Evolutionary conservation across 2,329 filamentous ascomycete species (phyloP).

Genomic region (Aphanocladium album): DNA sequence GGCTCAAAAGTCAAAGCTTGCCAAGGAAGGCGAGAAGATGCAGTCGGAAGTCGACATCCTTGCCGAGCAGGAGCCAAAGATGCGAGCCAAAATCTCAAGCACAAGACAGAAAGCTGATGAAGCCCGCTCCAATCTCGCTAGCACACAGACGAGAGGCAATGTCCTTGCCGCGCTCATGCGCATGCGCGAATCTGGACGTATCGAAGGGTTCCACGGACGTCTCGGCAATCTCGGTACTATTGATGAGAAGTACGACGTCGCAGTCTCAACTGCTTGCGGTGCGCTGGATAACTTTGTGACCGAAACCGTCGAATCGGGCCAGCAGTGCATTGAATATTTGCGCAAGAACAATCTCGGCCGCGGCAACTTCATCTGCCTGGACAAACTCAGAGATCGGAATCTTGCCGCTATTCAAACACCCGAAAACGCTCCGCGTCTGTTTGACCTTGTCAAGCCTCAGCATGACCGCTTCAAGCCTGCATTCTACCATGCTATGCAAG

Average conservation of each 20-base stretch:
- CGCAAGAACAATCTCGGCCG: slow-evolving; percentile 95
- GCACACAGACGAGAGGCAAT: slow-evolving; percentile 87
- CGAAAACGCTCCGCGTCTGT: slow-evolving; percentile 85
- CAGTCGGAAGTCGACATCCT: slow-evolving; percentile 70
- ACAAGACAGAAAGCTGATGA: slow-evolving; percentile 94
- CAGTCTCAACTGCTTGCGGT: slow-evolving; percentile 95
- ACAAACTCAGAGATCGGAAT: slow-evolving; percentile 76
- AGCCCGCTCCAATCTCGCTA: slow-evolving; percentile 82
- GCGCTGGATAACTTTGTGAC: slow-evolving; percentile 94
- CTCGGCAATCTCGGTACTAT: slow-evolving; percentile 93
- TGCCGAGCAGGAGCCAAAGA: slow-evolving; percentile 69
- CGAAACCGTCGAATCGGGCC: slow-evolving; percentile 89
- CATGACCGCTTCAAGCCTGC: slow-evolving; percentile 81
- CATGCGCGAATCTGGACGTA: slow-evolving; percentile 90
- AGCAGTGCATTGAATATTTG: slow-evolving; percentile 96
- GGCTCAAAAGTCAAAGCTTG: slow-evolving; percentile 63
- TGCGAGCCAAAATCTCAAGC: slow-evolving; percentile 80
- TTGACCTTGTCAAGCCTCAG: slow-evolving; percentile 87
- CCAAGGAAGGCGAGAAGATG: slow-evolving; percentile 69
- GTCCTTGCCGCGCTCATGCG: slow-evolving; percentile 90
- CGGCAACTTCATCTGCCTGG: slow-evolving; percentile 93
- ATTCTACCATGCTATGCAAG: slow-evolving; percentile 92
- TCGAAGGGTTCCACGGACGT: slow-evolving; percentile 93
- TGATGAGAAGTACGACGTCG: slow-evolving; percentile 89
- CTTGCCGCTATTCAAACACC: slow-evolving; percentile 79